Evolutionary conservation across 108 stramenopile genomes (phyloP), one percentile per base, ranked within the genome.

Genomic region (Tribonema minus): DNA sequence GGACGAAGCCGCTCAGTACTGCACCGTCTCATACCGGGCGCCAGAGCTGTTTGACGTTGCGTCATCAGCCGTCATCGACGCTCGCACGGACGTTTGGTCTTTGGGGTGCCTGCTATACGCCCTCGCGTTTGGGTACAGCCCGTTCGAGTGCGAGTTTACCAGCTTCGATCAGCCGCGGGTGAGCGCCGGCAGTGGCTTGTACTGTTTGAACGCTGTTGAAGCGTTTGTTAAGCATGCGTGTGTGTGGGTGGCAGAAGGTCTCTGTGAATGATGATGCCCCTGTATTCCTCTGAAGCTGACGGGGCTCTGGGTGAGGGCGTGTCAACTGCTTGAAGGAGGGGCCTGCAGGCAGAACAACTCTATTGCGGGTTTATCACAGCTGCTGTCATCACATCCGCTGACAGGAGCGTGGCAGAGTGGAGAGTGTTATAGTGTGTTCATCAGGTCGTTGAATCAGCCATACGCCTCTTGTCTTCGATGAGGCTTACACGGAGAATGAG

Each of bases 21-120:
- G 76, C 37, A 85, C 84, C 28, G 15, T 85, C 28, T 37, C 84
- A 1, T 83, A 63, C 32, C 41, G 84, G 20, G 84, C 84, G 37
- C 84, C 84, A 6, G 84, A 85, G 82, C 82, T 85, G 6, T 85
- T 83, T 59, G 84, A 85, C 63, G 82, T 84, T 32, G 72, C 63
- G 1, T 82, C 71, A 38, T 68, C 65, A 31, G 79, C 84, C 3
- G 9, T 3, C 27, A 37, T 85, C 5, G 84, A 85, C 71, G 61
- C 71, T 31, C 65, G 78, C 29, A 80, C 70, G 20, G 84, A 85
- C 37, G 82, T 85, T 1, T 85, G 84, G 84, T 41, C 77, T 1
- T 38, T 85, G 28, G 84, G 84, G 23, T 80, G 78, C 39, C 26
- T 83, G 63, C 40, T 85, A 0, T 85, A 73, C 69, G 82, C 84